A percentile compares a stretch with the other conserved stretches of the same genome.
Conservation (phyloP, 768 basidiomycete genomes). For the Clitopilus hobsonii region DNA sequence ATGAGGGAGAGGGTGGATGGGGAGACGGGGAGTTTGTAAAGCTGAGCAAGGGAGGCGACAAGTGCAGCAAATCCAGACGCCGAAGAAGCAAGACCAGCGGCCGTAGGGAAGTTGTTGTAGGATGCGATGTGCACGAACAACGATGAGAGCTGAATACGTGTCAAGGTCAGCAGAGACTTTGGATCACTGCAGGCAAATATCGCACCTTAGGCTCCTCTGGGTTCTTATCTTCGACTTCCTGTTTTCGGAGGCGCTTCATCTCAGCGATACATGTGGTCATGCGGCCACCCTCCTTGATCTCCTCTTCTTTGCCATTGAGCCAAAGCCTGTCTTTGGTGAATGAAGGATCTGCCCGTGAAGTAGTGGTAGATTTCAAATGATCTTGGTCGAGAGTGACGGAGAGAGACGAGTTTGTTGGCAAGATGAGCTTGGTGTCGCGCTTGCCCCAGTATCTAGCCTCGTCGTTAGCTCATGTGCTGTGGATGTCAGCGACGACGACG, state of each 20-base stretch:
- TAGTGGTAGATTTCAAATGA: slow-evolving; percentile 90
- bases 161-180: slow-evolving; percentile 5
- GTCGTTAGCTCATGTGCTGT: not conserved
- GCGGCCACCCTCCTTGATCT: slow-evolving; percentile 77
- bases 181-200: not conserved
- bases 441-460: slow-evolving; percentile 95
- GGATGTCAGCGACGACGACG: slow-evolving; percentile 9
- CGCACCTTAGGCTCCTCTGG: slow-evolving; percentile 61
- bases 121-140: slow-evolving; percentile 86
- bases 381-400: slow-evolving; percentile 97
- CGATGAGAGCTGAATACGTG: slow-evolving; percentile 57
- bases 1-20: slow-evolving; percentile 86
- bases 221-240: slow-evolving; percentile 67
- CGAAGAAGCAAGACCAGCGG: slow-evolving; percentile 95
- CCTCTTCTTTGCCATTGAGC: slow-evolving; percentile 92
- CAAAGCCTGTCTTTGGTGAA: slow-evolving; percentile 81
- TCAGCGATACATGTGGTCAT: slow-evolving; percentile 82
- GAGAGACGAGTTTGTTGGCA: slow-evolving; percentile 98
- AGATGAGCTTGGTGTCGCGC: slow-evolving; percentile 89
- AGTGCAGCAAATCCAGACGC: slow-evolving; percentile 97
- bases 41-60: slow-evolving; percentile 79
- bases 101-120: slow-evolving; percentile 98
- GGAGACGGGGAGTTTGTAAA: slow-evolving; percentile 77
- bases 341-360: slow-evolving; percentile 75
- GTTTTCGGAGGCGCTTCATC: slow-evolving; percentile 73